Conservation (phyloP, 805 yeast species). For the Myxozyma udenii region DNA sequence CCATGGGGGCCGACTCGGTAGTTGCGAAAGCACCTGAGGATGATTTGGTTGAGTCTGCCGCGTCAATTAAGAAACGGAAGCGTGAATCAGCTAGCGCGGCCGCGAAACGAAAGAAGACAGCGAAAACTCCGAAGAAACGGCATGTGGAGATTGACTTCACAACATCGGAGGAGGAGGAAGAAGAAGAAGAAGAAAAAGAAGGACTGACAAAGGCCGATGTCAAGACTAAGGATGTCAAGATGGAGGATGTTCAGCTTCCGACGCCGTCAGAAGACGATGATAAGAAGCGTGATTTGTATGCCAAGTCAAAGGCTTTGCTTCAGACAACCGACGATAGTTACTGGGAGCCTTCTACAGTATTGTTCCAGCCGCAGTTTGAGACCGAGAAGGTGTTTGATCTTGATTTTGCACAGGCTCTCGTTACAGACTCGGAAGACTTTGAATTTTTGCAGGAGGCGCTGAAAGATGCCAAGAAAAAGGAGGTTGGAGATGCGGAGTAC, state of each 20-base stretch:
- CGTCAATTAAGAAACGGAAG: conserved; percentile 10
- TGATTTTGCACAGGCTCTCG: conserved; percentile 48
- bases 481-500: conserved; percentile 44
- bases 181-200: conserved; percentile 29
- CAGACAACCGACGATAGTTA: conserved; percentile 9
- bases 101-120: conserved; percentile 3
- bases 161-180: conserved; percentile 31
- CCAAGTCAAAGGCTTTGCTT: neutral
- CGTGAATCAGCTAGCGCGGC: neutral
- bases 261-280: conserved; percentile 20
- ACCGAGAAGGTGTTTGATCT: conserved; percentile 42
- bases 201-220: conserved; percentile 2
- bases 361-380: conserved; percentile 39
- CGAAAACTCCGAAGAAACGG: neutral
- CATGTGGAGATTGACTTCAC: conserved; percentile 22
- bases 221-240: neutral
- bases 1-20: neutral
- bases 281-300: conserved; percentile 1
- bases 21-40: neutral
- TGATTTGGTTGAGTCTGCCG: conserved; percentile 7
- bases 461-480: conserved; percentile 25
- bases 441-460: conserved; percentile 50
- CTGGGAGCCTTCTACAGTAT: conserved; percentile 19
- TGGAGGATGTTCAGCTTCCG: conserved; percentile 12
- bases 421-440: conserved; percentile 77